A percentile compares a stretch with the other conserved stretches of the same genome.
Evolutionary conservation across 352 stramenopile species (phyloP).

Genomic region (Phytopythium montanum): DNA sequence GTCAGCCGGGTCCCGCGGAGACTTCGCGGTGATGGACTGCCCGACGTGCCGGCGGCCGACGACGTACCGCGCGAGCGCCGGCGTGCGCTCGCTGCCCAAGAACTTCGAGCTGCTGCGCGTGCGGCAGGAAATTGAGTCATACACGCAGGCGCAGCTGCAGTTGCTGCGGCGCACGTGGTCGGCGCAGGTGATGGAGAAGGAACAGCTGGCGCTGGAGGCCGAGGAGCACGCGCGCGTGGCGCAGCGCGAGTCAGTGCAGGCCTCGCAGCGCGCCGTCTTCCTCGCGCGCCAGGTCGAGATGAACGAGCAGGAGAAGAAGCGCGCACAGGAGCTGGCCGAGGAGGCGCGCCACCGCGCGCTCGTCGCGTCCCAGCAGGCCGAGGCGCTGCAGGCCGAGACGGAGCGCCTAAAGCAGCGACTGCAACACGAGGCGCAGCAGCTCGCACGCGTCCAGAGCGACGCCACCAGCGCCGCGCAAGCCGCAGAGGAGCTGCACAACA

Average conservation of each 20-base stretch:
- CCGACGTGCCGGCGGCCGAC: slow-evolving; percentile 68
- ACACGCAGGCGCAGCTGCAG: slow-evolving; percentile 54
- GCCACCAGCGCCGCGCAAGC: slow-evolving; percentile 60
- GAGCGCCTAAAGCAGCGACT: slow-evolving; percentile 71
- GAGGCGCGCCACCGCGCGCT: slow-evolving; percentile 58
- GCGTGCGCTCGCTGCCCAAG: slow-evolving; percentile 65
- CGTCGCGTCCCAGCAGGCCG: slow-evolving; percentile 60
- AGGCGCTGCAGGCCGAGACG: slow-evolving; percentile 71
- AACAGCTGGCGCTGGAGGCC: slow-evolving; percentile 60
- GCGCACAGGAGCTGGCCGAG: slow-evolving; percentile 62
- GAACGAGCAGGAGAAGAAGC: slow-evolving; percentile 79
- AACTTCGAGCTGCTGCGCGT: slow-evolving; percentile 84
- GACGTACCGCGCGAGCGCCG: slow-evolving; percentile 31
- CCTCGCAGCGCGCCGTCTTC: slow-evolving; percentile 57
- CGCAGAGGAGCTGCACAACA: slow-evolving; percentile 63
- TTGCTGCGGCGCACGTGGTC: slow-evolving; percentile 50
- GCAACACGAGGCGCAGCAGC: slow-evolving; percentile 60
- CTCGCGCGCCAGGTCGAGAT: slow-evolving; percentile 78
- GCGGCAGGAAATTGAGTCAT: slow-evolving; percentile 76
- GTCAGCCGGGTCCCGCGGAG: slow-evolving; percentile 11
- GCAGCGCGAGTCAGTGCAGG: slow-evolving; percentile 72
- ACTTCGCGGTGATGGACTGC: slow-evolving; percentile 50
- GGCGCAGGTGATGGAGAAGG: slow-evolving; percentile 70
- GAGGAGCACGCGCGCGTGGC: slow-evolving; percentile 67
- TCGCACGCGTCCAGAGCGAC: slow-evolving; percentile 69